Percentiles rank a stretch among this genome's conserved stretches.
Evolutionary conservation across 2,329 filamentous ascomycete species (phyloP).

Genomic region (Parastagonospora avenae): DNA sequence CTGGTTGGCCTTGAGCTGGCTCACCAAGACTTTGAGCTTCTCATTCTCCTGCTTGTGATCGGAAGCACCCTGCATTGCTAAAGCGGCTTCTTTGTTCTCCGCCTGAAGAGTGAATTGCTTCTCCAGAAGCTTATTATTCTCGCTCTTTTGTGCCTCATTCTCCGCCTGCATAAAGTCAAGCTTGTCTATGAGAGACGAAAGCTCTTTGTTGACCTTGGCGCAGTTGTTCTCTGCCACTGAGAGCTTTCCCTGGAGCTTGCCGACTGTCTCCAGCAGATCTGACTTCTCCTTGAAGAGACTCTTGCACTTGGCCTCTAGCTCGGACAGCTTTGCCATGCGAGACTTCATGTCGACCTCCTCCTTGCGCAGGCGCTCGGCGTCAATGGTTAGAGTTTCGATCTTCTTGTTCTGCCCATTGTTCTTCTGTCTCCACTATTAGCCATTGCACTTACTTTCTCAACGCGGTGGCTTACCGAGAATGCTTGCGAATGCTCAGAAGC

Average conservation of each 20-base stretch:
- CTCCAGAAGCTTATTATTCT: conserved; percentile 18
- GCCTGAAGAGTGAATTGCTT: conserved; percentile 7
- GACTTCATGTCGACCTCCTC: conserved; percentile 22
- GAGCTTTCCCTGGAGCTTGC: conserved; percentile 14
- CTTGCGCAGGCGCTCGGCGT: conserved; percentile 13
- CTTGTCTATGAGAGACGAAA: conserved; percentile 10
- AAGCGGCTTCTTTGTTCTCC: conserved; percentile 1
- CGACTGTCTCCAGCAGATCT: conserved; percentile 10
- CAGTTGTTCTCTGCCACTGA: conserved; percentile 6
- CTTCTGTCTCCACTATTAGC: conserved; percentile 9
- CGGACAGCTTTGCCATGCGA: conserved; percentile 10
- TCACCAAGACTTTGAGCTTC: not conserved
- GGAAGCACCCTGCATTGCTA: not conserved
- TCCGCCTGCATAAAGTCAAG: conserved; percentile 13
- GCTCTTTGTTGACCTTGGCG: conserved; percentile 3
- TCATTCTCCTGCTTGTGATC: conserved; percentile 6
- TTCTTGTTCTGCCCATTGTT: conserved; percentile 25
- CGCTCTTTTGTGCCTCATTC: conserved; percentile 14
- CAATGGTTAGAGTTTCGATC: conserved; percentile 13
- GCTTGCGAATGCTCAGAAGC: conserved; percentile 23
- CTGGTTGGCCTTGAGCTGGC: conserved; percentile 8
- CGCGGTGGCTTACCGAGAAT: conserved; percentile 19
- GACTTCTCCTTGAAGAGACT: conserved; percentile 9
- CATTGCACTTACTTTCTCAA: too few species aligned
- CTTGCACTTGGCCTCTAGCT: conserved; percentile 17